A percentile compares a stretch with the other conserved stretches of the same genome.
phyloP scores from a whole-genome alignment of 495 filamentous ascomycete genomes.

The Hypoxylon rickii region DNA sequence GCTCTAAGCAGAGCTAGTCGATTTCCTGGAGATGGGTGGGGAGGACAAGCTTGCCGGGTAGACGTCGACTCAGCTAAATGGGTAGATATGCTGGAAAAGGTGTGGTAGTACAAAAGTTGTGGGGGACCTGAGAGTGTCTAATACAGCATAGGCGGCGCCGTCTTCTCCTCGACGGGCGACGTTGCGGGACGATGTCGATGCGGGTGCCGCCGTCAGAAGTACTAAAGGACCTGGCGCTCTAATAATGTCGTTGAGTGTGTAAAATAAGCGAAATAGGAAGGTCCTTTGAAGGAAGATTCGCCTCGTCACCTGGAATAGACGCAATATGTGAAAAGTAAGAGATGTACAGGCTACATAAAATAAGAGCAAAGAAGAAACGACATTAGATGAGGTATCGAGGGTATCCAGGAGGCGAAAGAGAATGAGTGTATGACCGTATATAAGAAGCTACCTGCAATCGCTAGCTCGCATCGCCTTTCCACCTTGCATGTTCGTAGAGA shows the following conservation, averaged over 20 bases:
- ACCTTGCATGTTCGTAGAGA: constrained; percentile 24
- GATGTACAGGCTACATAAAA: constrained; percentile 9
- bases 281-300: constrained; percentile 4
- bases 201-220: constrained; percentile 13
- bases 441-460: constrained; percentile 39
- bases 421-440: constrained; percentile 29
- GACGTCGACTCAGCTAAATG: constrained; percentile 23
- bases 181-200: constrained; percentile 2
- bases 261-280: constrained; percentile 10
- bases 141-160: constrained; percentile 16
- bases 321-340: constrained; percentile 12
- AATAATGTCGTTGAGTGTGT: not conserved
- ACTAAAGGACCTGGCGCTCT: constrained; percentile 5
- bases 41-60: constrained; percentile 22
- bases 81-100: constrained; percentile 25
- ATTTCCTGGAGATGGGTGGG: constrained; percentile 19
- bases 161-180: constrained; percentile 8
- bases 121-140: constrained; percentile 28
- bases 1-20: constrained; percentile 17
- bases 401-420: constrained; percentile 31
- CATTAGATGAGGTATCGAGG: constrained; percentile 30
- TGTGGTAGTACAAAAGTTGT: constrained; percentile 32
- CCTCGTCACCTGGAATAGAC: constrained; percentile 15
- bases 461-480: constrained; percentile 32
- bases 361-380: constrained; percentile 17